These are phyloP conservation scores for Zymoseptoria crescenta DNA, from an alignment of 2,329 filamentous ascomycete genomes.

Conservation along the genomic window DNA sequence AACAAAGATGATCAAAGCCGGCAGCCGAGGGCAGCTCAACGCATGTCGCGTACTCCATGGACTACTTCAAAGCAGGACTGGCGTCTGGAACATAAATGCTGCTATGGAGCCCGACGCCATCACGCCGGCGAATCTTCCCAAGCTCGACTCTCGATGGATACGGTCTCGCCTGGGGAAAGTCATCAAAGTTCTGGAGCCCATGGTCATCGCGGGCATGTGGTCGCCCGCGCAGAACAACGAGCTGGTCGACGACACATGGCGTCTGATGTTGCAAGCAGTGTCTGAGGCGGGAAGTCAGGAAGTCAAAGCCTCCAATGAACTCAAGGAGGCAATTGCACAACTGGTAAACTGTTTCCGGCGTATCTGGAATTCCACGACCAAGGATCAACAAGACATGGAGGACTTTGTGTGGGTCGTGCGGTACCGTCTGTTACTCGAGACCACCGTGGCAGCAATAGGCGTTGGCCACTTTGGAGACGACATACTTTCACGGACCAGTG, in stretches of 20 bases:
- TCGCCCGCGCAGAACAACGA: slow-evolving; percentile 11
- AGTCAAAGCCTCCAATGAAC: slow-evolving; percentile 78
- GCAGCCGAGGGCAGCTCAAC: slow-evolving; percentile 48
- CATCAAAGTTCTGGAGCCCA: slow-evolving; percentile 51
- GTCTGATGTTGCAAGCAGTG: slow-evolving; percentile 52
- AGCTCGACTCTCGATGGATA: slow-evolving; percentile 80
- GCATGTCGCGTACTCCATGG: slow-evolving; percentile 65
- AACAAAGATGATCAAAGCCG: slow-evolving; percentile 44
- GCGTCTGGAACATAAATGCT: slow-evolving; percentile 67
- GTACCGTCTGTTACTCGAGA: slow-evolving; percentile 24
- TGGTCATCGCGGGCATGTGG: slow-evolving; percentile 46
- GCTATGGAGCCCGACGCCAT: slow-evolving; percentile 48
- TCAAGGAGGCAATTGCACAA: slow-evolving; percentile 67
- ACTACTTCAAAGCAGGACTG: slow-evolving; percentile 56
- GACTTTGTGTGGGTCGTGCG: slow-evolving; percentile 14
- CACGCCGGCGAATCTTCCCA: slow-evolving; percentile 67
- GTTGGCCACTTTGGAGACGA: slow-evolving; percentile 44
- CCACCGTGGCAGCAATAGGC: slow-evolving; percentile 45
- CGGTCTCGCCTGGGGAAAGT: slow-evolving; percentile 61
- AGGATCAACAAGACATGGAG: slow-evolving; percentile 5
- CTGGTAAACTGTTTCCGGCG: slow-evolving; percentile 61
- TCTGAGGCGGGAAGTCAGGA: slow-evolving; percentile 70
- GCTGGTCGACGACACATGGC: slow-evolving; percentile 25
- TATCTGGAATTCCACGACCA: slow-evolving; percentile 50
- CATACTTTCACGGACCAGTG: slow-evolving; percentile 44